These are phyloP conservation scores for Acanthamoeba triangularis DNA, from an alignment of 208 protist species.

Conservation along the genomic window DNA sequence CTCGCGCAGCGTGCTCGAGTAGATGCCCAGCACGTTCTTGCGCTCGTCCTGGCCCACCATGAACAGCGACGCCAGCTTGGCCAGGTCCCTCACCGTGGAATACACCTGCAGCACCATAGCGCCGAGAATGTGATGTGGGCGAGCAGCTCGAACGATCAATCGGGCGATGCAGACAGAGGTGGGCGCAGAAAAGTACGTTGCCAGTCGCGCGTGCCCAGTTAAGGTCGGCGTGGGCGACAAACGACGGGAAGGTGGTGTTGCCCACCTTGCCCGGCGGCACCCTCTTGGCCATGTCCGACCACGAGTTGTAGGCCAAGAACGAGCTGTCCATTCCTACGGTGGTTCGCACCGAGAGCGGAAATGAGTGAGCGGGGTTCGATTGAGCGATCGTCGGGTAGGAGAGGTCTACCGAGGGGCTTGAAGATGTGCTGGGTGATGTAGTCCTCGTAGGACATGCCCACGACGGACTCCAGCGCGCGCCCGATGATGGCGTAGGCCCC, in stretches of 20 bases:
- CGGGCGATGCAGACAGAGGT: no score
- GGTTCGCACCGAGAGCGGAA: no score
- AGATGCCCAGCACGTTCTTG: slow-evolving; percentile 17
- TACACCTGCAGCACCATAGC: not conserved
- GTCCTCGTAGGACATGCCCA: slow-evolving; percentile 18
- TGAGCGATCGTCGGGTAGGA: no score
- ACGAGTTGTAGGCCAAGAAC: not conserved
- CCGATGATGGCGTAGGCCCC: slow-evolving; percentile 50
- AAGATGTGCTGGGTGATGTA: slow-evolving; percentile 46
- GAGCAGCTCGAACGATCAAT: no score
- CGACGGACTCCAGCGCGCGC: slow-evolving; percentile 11
- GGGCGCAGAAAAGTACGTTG: not conserved
- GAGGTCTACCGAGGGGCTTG: slow-evolving; percentile 2
- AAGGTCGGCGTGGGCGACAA: slow-evolving; percentile 34
- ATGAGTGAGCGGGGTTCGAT: no score
- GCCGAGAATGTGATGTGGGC: no score
- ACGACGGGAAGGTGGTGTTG: not conserved
- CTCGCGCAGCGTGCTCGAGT: not conserved
- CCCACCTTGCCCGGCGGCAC: not conserved
- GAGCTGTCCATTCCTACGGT: slow-evolving; percentile 36
- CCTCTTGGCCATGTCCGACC: slow-evolving; percentile 33
- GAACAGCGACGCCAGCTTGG: slow-evolving; percentile 55
- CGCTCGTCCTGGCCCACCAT: not conserved
- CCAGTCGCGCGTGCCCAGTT: slow-evolving; percentile 44
- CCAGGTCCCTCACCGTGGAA: not conserved